Percentiles rank a stretch among this genome's conserved stretches.
Evolutionary conservation across 257 asterid species (phyloP).

Genomic region (Solanum chaucha): DNA sequence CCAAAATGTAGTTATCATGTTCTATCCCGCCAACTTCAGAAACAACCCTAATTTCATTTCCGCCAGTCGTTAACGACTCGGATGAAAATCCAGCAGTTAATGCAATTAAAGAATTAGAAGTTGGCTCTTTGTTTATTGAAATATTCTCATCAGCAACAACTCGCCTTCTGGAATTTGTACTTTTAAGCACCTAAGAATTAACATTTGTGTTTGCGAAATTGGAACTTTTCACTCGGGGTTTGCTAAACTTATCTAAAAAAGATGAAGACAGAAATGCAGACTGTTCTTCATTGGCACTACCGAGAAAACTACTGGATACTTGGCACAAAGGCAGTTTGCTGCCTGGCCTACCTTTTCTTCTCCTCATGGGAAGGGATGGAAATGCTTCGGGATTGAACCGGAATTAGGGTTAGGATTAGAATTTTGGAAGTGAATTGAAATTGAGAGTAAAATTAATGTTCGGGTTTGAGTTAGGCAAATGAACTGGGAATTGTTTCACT

Average conservation of each 20-base stretch:
- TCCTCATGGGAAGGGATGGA: constrained; percentile 28
- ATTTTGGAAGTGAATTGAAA: too few relatives aligned
- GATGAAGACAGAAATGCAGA: not conserved
- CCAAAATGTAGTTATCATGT: too few relatives aligned
- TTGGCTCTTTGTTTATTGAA: constrained; percentile 65
- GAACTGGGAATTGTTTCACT: too few relatives aligned
- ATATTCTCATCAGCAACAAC: constrained; percentile 65
- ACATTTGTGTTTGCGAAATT: not conserved
- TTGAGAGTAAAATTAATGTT: too few relatives aligned
- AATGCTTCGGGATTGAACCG: constrained; percentile 20
- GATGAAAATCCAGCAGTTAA: too few relatives aligned
- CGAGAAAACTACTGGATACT: constrained; percentile 18
- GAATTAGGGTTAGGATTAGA: not conserved
- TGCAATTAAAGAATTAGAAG: not conserved
- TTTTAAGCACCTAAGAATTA: not conserved
- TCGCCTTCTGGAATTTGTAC: constrained; percentile 9
- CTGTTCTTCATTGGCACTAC: constrained; percentile 4
- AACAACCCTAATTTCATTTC: not conserved
- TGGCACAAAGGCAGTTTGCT: constrained; percentile 27
- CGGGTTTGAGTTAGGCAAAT: too few relatives aligned
- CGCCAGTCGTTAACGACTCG: not conserved
- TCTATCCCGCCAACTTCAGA: not conserved
- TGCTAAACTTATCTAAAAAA: not conserved
- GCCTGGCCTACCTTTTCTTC: constrained; percentile 61
- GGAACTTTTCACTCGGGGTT: constrained; percentile 2